phyloP scores from a whole-genome alignment of 768 basidiomycete species.

The Collybia nuda region DNA sequence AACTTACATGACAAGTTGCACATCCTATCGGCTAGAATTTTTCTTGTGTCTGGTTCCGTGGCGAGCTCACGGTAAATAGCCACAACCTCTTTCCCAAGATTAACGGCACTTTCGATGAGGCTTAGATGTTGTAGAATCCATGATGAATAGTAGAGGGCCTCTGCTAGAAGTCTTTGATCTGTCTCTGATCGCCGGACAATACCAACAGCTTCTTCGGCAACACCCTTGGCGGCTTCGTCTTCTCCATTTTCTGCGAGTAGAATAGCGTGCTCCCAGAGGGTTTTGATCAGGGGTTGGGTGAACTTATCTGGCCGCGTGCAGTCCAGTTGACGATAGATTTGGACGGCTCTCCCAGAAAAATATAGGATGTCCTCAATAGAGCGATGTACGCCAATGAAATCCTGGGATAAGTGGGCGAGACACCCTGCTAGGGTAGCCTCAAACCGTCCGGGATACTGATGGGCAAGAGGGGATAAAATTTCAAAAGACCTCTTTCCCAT shows the following conservation, averaged over 20 bases:
- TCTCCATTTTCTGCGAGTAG: conserved; percentile 3
- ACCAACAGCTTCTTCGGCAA: conserved; percentile 7
- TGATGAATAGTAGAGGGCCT: conserved; percentile 6
- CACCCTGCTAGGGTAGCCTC: conserved; percentile 6
- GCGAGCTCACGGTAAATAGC: conserved; percentile 8
- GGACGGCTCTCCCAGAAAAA: conserved; percentile 5
- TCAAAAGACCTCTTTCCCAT: conserved; percentile 1
- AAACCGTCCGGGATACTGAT: conserved; percentile 1
- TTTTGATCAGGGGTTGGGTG: conserved; percentile 2
- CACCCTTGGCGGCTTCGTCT: conserved; percentile 2
- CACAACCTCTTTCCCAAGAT: conserved; percentile 9
- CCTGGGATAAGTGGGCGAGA: conserved; percentile 7
- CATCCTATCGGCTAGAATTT: conserved; percentile 3
- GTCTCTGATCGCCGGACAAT: conserved; percentile 5
- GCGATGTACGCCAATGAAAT: conserved; percentile 1
- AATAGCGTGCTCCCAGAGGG: conserved; percentile 9
- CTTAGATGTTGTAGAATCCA: conserved; percentile 1
- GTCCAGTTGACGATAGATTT: conserved; percentile 5
- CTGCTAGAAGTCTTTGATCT: conserved; percentile 8
- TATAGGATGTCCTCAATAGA: background rate
- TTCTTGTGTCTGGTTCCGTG: background rate
- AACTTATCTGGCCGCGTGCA: conserved; percentile 4
- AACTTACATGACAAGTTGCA: conserved; percentile 8
- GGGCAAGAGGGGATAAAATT: background rate
- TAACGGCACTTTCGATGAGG: conserved; percentile 7